Evolutionary conservation across 768 basidiomycete species (phyloP), one percentile per base, ranked within the genome.

Genomic region (Trichaptum fuscoviolaceum): DNA sequence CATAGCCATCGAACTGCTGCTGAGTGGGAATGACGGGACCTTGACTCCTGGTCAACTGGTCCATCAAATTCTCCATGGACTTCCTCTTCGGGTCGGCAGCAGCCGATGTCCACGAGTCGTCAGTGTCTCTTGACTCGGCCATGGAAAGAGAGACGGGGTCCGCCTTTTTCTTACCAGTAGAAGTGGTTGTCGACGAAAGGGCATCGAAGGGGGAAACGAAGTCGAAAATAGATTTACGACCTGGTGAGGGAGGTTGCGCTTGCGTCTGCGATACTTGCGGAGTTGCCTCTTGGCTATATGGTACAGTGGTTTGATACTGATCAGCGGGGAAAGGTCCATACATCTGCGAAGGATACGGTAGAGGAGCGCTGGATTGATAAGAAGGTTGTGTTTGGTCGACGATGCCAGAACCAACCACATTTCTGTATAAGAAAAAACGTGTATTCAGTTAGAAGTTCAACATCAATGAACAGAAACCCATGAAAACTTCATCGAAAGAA

Each of bases 141-240:
- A 52, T 52, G 9, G 83, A 67, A 64, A 71, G 20, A 60, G 80
- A 78, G 60, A 79, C 68, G 12, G 87, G 89, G 2, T 85, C 84
- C 23, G 89, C 86, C 73, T 91, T 92, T 74, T 92, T 91, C 80
- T 89, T 90, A 65, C 83, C 75, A 20, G 81, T 65, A 57, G 74
- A 73, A 0, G 73, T 35, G 10, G 83, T 73, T n/a, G 82, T 77
- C 8, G 86, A 69, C n/a, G 77, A 82, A 60, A 94, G 82, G 26
- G 90, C 92, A 70, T 95, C 92, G 70, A 94, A 93, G 1, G 93
- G 88, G 62, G 91, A 92, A 63, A 89, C 83, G 68, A 91, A 94
- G 52, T 93, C 91, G 70, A 95, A 95, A 84, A 93, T 86, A 62
- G 91, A 90, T 75, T 90, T 88, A 71, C 87, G 89, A 25, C 88